A percentile compares a stretch with the other conserved stretches of the same genome.
phyloP scores from a whole-genome alignment of 1,284 basidiomycete species.

The Sutorius eximius region DNA sequence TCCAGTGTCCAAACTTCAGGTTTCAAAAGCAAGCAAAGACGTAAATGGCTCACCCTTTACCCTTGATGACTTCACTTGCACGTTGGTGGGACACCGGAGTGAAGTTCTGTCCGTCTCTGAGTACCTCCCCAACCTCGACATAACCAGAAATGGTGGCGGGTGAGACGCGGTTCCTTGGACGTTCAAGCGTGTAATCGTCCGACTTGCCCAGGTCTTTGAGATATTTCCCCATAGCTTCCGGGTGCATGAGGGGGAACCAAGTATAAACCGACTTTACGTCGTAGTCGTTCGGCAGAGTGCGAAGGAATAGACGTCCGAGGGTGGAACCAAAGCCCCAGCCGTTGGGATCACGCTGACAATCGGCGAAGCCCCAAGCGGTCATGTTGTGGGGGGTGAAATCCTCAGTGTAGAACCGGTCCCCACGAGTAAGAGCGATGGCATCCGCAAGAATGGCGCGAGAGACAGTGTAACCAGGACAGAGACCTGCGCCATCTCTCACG shows the following conservation, averaged over 20 bases:
- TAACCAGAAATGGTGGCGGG: constrained; percentile 46
- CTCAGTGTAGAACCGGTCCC: constrained; percentile 80
- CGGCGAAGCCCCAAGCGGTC: constrained; percentile 80
- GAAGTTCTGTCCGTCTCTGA: constrained; percentile 50
- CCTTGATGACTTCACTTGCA: constrained; percentile 51
- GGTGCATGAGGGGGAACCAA: constrained; percentile 85
- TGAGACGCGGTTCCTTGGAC: constrained; percentile 39
- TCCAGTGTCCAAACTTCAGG: background rate
- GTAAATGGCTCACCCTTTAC: constrained; percentile 50
- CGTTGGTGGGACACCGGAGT: constrained; percentile 48
- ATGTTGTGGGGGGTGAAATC: constrained; percentile 82
- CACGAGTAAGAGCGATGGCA: constrained; percentile 82
- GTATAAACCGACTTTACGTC: constrained; percentile 72
- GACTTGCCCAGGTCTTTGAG: constrained; percentile 55
- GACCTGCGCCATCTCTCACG: constrained; percentile 73
- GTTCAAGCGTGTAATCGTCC: constrained; percentile 51
- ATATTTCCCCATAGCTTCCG: constrained; percentile 61
- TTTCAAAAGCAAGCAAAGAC: background rate
- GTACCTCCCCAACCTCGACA: constrained; percentile 50
- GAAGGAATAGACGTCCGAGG: constrained; percentile 71
- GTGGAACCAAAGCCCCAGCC: constrained; percentile 74
- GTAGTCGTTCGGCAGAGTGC: constrained; percentile 70
- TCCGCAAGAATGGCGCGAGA: constrained; percentile 86
- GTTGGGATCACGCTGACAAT: constrained; percentile 68
- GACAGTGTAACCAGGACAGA: constrained; percentile 83